A percentile compares a stretch with the other conserved stretches of the same genome.
phyloP scores from a whole-genome alignment of 176 grass and related monocot species.

The Lolium rigidum region DNA sequence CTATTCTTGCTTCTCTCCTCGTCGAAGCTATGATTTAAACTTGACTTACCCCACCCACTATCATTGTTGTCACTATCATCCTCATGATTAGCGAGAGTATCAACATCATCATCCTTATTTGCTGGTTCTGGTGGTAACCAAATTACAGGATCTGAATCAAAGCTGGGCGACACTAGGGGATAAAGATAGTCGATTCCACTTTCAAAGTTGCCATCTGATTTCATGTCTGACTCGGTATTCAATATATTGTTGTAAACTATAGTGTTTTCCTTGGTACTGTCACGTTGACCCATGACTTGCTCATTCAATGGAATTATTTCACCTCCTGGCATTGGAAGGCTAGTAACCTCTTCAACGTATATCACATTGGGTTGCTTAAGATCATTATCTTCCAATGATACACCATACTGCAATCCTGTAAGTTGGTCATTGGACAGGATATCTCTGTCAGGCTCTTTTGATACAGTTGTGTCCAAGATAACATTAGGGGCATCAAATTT shows the following conservation, averaged over 20 bases:
- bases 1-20: slow-evolving; percentile 44
- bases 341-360: slow-evolving; percentile 46
- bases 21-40: slow-evolving; percentile 49
- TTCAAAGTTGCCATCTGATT: slow-evolving; percentile 27
- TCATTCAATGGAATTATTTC: slow-evolving; percentile 53
- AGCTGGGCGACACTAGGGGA: slow-evolving; percentile 51
- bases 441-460: slow-evolving; percentile 24
- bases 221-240: slow-evolving; percentile 28
- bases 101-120: slow-evolving; percentile 65
- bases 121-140: slow-evolving; percentile 82
- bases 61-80: slow-evolving; percentile 51
- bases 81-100: slow-evolving; percentile 51
- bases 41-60: slow-evolving; percentile 51
- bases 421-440: slow-evolving; percentile 14
- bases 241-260: slow-evolving; percentile 40
- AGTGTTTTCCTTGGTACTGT: slow-evolving; percentile 37
- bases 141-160: slow-evolving; percentile 64
- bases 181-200: slow-evolving; percentile 46
- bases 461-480: slow-evolving; percentile 18
- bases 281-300: slow-evolving; percentile 40
- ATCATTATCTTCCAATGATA: slow-evolving; percentile 25
- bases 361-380: slow-evolving; percentile 11
- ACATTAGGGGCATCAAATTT: slow-evolving; percentile 9
- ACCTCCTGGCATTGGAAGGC: slow-evolving; percentile 40
- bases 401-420: slow-evolving; percentile 3